Percentiles rank a stretch among this genome's conserved stretches.
These are phyloP conservation scores for Apophysomyces ossiformis DNA, from an alignment of 371 early-diverging fungal species.

Conservation along the genomic window DNA sequence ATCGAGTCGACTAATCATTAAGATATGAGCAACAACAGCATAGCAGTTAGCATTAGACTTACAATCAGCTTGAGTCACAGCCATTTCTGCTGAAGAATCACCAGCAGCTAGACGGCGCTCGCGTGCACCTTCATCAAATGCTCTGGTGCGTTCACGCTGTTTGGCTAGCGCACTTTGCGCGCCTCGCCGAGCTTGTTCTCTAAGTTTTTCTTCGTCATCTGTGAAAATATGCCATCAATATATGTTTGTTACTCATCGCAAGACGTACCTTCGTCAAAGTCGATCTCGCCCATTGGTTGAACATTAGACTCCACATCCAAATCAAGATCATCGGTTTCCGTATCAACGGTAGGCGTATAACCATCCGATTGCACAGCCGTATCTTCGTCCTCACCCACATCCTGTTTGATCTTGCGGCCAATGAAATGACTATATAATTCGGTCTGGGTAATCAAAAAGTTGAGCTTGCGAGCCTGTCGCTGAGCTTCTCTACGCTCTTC, in stretches of 20 bases:
- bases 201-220: conserved; percentile 73
- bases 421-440: conserved; percentile 98
- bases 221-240: background rate
- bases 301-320: conserved; percentile 28
- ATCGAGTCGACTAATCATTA: conserved; percentile 65
- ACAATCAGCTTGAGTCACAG: conserved; percentile 59
- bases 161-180: conserved; percentile 83
- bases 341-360: conserved; percentile 18
- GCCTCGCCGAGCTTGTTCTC: conserved; percentile 72
- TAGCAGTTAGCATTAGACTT: conserved; percentile 19
- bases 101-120: conserved; percentile 54
- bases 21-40: background rate
- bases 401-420: conserved; percentile 74
- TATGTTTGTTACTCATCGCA: background rate
- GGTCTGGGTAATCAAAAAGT: conserved; percentile 96
- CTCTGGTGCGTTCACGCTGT: conserved; percentile 72
- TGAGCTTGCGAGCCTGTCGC: conserved; percentile 93
- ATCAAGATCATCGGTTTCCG: conserved; percentile 33
- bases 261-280: conserved; percentile 71
- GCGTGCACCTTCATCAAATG: conserved; percentile 71
- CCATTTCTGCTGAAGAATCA: conserved; percentile 43
- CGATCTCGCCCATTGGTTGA: conserved; percentile 61
- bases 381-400: conserved; percentile 48
- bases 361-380: conserved; percentile 44
- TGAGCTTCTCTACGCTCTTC: conserved; percentile 91